Evolutionary conservation across 768 basidiomycete species (phyloP), one percentile per base, ranked within the genome.

Genomic region (Podaxis sp.): DNA sequence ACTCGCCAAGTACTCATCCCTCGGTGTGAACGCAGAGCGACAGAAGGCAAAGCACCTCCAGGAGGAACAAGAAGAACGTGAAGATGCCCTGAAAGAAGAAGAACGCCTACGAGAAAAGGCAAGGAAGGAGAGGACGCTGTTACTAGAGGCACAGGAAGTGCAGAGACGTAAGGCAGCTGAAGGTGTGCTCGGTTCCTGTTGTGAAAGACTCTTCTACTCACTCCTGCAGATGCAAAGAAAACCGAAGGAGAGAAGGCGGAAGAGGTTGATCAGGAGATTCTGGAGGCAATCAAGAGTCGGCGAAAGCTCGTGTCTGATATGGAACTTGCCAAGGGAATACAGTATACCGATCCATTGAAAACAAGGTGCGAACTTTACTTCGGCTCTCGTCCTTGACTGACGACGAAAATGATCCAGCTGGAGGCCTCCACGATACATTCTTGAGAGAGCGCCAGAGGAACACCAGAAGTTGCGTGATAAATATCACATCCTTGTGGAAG

Each of bases 101-200:
- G 92, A 96, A 71, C 73, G 78, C 58, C 79, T 81, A 38, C 84
- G 84, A 67, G 94, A 96, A 72, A 87, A 83, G 69, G 84, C 86
- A 19, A 76, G 96, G 64, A 90, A 87, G 73, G 94, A 96, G 76
- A 79, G 94, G 68, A 97, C 95, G 0, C 76, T 99, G 53, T 77
- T 99, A 55, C 74, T 95, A 70, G 95, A 97, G 73, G 97, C 97
- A 1, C 95, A 98, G 75, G 96, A 99, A 71, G 96, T 99, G 36
- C 94, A 96, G 70, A 82, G 83, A 26, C 82, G 82, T 73, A 93
- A 89, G 75, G 93, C 90, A 3, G 82, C 80, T 59, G 92, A 96
- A 78, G 91, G 94, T 93, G 59, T 52, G 77, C 46, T 22, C 26
- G 33, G 15, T 19, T 60, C 17, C 54, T 24, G 38, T 54, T 36